A percentile compares a stretch with the other conserved stretches of the same genome.
Conservation (phyloP, 1,139 yeast species). For the Pichia sp. region DNA sequence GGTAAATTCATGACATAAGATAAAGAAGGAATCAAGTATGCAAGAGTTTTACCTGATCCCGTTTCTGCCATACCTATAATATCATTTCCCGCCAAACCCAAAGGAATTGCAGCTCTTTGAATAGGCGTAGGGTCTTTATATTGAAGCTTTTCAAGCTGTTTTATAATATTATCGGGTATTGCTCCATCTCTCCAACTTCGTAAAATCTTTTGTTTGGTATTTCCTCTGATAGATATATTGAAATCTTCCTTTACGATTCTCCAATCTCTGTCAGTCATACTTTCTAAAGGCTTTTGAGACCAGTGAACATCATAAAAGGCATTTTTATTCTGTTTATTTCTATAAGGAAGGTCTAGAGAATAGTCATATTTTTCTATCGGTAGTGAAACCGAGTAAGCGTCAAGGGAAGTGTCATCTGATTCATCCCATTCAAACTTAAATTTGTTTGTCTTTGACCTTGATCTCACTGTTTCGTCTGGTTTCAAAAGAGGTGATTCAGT, state of each 20-base stretch:
- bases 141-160: slow-evolving; percentile 33
- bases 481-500: too few relatives aligned
- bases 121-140: slow-evolving; percentile 75
- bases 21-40: slow-evolving; percentile 70
- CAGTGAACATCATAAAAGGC: slow-evolving; percentile 39
- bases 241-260: slow-evolving; percentile 76
- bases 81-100: slow-evolving; percentile 53
- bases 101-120: slow-evolving; percentile 82
- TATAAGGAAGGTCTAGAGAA: slow-evolving; percentile 21
- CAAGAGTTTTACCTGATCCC: slow-evolving; percentile 91
- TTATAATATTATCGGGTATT: slow-evolving; percentile 37
- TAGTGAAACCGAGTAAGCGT: background rate
- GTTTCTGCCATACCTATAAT: slow-evolving; percentile 91
- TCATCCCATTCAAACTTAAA: slow-evolving; percentile 68
- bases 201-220: slow-evolving; percentile 47
- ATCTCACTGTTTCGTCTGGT: background rate
- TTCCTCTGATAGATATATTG: slow-evolving; percentile 55
- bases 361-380: slow-evolving; percentile 24
- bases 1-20: slow-evolving; percentile 44
- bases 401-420: slow-evolving; percentile 51
- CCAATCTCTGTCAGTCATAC: slow-evolving; percentile 86
- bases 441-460: background rate
- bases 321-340: slow-evolving; percentile 1
- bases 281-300: slow-evolving; percentile 52
- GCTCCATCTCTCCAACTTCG: slow-evolving; percentile 63